Conservation (phyloP, 371 early-diverging fungal species). For the Gilbertella persicaria region DNA sequence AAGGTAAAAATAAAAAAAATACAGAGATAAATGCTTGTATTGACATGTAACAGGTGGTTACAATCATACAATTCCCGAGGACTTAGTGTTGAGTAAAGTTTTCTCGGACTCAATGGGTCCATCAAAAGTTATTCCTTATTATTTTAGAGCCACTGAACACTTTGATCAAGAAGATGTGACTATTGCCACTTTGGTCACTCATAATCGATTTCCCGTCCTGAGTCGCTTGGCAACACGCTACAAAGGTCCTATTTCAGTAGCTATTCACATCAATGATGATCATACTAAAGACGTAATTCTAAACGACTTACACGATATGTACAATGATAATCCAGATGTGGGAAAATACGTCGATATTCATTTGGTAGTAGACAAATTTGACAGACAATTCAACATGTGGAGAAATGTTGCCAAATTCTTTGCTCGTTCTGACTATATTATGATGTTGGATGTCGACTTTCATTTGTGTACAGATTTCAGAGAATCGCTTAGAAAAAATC, state of each 20-base stretch:
- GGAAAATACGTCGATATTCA: constrained; percentile 65
- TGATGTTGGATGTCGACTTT: constrained; percentile 76
- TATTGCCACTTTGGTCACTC: constrained; percentile 64
- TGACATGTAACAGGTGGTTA: background rate
- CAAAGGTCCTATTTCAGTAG: constrained; percentile 69
- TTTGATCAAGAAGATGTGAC: constrained; percentile 63
- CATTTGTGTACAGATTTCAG: constrained; percentile 66
- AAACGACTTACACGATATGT: constrained; percentile 51
- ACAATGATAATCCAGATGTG: constrained; percentile 55
- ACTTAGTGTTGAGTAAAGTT: constrained; percentile 59
- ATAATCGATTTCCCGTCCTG: constrained; percentile 53
- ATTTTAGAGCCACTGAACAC: constrained; percentile 50
- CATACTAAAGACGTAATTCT: constrained; percentile 49
- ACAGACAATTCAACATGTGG: constrained; percentile 76
- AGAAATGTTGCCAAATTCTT: constrained; percentile 71
- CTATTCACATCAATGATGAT: constrained; percentile 65
- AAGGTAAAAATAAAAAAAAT: constrained; percentile 18
- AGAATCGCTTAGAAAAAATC: constrained; percentile 39
- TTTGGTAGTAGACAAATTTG: constrained; percentile 63
- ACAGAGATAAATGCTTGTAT: background rate
- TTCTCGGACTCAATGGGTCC: constrained; percentile 69
- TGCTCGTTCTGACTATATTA: constrained; percentile 65
- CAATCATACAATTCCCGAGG: constrained; percentile 36
- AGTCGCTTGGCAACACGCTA: constrained; percentile 61
- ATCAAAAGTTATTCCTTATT: constrained; percentile 63